These are phyloP conservation scores for Phytophthora litchii DNA, from an alignment of 352 stramenopile genomes.

Conservation along the genomic window DNA sequence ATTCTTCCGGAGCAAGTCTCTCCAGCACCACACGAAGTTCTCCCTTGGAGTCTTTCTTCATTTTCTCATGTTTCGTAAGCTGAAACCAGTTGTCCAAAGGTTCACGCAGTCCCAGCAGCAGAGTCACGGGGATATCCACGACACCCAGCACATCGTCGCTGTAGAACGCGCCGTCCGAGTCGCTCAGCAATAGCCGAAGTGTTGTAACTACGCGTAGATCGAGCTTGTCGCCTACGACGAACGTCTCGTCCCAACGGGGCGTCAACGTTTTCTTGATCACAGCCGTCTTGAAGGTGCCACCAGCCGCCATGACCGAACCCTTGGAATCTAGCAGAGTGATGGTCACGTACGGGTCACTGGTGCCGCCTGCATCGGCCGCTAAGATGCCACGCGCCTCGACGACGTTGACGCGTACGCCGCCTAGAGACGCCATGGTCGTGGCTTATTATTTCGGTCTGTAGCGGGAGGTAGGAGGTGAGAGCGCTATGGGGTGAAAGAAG, in stretches of 20 bases:
- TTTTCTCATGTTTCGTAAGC: conserved; percentile 61
- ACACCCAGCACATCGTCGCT: conserved; percentile 70
- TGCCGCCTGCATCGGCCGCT: conserved; percentile 68
- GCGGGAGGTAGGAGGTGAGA: too few species aligned
- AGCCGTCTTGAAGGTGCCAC: conserved; percentile 67
- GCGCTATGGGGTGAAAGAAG: not conserved
- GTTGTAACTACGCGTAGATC: conserved; percentile 72
- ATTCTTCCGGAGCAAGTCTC: conserved; percentile 18
- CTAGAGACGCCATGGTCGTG: conserved; percentile 29
- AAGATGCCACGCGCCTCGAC: conserved; percentile 68
- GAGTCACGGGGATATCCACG: conserved; percentile 67
- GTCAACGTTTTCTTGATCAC: conserved; percentile 70
- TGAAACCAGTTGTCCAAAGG: conserved; percentile 80
- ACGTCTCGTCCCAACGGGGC: conserved; percentile 66
- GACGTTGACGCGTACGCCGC: conserved; percentile 52
- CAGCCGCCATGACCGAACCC: conserved; percentile 41
- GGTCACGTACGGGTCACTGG: conserved; percentile 74
- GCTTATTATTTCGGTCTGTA: not conserved
- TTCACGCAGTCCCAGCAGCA: conserved; percentile 45
- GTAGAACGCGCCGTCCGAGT: conserved; percentile 66
- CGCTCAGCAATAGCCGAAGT: conserved; percentile 55
- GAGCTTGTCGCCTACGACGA: conserved; percentile 64
- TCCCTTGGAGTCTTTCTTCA: conserved; percentile 74
- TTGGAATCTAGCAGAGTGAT: conserved; percentile 78
- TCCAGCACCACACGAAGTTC: conserved; percentile 66